Percentiles rank a stretch among this genome's conserved stretches.
Evolutionary conservation across 1,284 basidiomycete species (phyloP).

Genomic region (Mixia osmundae): DNA sequence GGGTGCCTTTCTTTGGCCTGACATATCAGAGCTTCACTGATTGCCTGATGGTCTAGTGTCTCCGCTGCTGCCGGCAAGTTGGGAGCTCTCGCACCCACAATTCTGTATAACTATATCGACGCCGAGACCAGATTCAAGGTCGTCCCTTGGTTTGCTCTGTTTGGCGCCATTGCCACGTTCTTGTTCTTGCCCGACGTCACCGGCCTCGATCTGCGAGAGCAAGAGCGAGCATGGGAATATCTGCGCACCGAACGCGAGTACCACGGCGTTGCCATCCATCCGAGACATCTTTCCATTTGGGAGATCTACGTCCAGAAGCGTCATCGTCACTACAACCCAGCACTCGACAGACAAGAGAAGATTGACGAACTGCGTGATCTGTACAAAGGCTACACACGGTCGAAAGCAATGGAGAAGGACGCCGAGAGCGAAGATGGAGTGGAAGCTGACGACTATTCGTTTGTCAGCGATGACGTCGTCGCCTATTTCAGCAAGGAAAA

Average conservation of each 20-base stretch:
- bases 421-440: too few relatives aligned
- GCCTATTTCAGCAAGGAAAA: too few relatives aligned
- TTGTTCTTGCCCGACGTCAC: constrained; percentile 27
- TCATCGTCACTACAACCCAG: constrained; percentile 29
- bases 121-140: constrained; percentile 29
- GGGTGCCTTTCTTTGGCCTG: constrained; percentile 8
- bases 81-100: constrained; percentile 13
- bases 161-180: constrained; percentile 26
- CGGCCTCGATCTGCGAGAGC: constrained; percentile 29
- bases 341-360: constrained; percentile 27
- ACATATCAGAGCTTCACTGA: background rate
- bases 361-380: constrained; percentile 28
- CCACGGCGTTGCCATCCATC: constrained; percentile 32
- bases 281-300: constrained; percentile 27
- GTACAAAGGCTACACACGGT: too few relatives aligned
- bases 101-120: constrained; percentile 23
- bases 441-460: too few relatives aligned
- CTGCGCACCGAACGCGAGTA: constrained; percentile 29
- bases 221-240: constrained; percentile 32
- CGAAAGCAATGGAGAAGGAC: too few relatives aligned
- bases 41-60: too few relatives aligned
- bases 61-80: background rate
- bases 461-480: too few relatives aligned
- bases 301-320: constrained; percentile 29
- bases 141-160: constrained; percentile 31